A percentile compares a stretch with the other conserved stretches of the same genome.
Conservation (phyloP, 305 asterid genomes). For the Rubia tinctorum region DNA sequence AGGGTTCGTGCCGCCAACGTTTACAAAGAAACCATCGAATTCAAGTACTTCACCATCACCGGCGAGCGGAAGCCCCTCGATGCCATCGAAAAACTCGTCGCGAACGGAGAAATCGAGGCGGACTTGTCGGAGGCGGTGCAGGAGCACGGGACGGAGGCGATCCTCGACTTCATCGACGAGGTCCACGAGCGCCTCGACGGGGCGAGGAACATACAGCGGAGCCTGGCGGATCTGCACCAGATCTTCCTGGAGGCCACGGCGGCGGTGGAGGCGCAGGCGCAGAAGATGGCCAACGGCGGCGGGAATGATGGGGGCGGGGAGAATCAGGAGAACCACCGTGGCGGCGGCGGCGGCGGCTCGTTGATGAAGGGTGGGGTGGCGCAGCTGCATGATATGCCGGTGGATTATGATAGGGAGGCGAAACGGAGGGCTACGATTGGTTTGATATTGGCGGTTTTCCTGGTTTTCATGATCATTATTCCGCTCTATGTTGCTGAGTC, state of each 20-base stretch:
- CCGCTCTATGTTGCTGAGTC: constrained; percentile 5
- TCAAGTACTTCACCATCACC: constrained; percentile 64
- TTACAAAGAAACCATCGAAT: constrained; percentile 71
- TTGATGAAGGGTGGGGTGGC: constrained; percentile 8
- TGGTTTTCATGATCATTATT: constrained; percentile 7
- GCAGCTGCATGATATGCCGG: constrained; percentile 6
- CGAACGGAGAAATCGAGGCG: constrained; percentile 74
- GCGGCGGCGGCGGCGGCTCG: constrained; percentile 63
- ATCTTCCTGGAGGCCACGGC: constrained; percentile 78
- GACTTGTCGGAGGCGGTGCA: constrained; percentile 66
- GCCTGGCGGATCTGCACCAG: constrained; percentile 72
- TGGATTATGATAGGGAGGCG: constrained; percentile 8
- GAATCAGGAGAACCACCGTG: background rate
- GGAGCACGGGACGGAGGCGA: constrained; percentile 72
- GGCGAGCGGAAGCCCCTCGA: constrained; percentile 64
- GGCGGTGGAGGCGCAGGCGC: constrained; percentile 75
- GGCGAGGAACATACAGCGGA: constrained; percentile 74
- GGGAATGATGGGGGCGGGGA: constrained; percentile 73
- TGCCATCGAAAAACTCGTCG: constrained; percentile 51
- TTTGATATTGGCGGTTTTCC: background rate
- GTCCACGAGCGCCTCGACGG: constrained; percentile 80
- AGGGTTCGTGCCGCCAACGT: constrained; percentile 63
- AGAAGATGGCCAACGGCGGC: constrained; percentile 44
- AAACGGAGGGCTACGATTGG: constrained; percentile 8
- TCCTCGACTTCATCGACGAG: constrained; percentile 62